phyloP scores from a whole-genome alignment of 495 filamentous ascomycete species.

The Delitschia confertaspora region DNA sequence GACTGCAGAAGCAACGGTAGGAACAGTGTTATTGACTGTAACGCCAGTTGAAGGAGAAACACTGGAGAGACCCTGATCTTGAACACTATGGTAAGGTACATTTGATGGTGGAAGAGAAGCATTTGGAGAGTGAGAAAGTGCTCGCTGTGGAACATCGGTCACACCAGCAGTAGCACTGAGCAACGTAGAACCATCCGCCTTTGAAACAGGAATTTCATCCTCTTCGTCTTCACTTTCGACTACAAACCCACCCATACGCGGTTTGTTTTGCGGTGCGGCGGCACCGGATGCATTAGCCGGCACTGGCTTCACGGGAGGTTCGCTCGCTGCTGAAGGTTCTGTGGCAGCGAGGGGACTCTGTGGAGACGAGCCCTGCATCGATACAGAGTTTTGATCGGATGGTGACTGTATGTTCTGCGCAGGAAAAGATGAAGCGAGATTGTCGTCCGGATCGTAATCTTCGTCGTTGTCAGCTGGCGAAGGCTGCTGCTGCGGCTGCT shows the following conservation, averaged over 20 bases:
- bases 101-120: slow-evolving; percentile 49
- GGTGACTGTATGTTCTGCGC: slow-evolving; percentile 8
- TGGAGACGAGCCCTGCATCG: slow-evolving; percentile 20
- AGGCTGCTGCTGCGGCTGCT: slow-evolving; percentile 15
- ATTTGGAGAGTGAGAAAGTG: slow-evolving; percentile 50
- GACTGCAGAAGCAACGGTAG: slow-evolving; percentile 38
- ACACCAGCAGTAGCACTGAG: slow-evolving; percentile 24
- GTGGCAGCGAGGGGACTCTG: too few species aligned
- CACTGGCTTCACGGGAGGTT: slow-evolving; percentile 9
- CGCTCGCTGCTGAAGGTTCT: neutral
- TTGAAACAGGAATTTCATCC: slow-evolving; percentile 43
- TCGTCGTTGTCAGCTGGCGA: slow-evolving; percentile 30
- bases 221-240: slow-evolving; percentile 53
- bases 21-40: slow-evolving; percentile 35
- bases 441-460: slow-evolving; percentile 35
- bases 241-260: slow-evolving; percentile 71
- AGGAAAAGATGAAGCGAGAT: slow-evolving; percentile 10
- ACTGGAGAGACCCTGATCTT: slow-evolving; percentile 46
- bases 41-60: slow-evolving; percentile 44
- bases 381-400: slow-evolving; percentile 16
- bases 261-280: slow-evolving; percentile 37
- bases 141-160: slow-evolving; percentile 35
- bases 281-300: slow-evolving; percentile 15
- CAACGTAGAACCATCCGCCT: slow-evolving; percentile 26
- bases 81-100: slow-evolving; percentile 49